Base-by-base conservation (phyloP, 2,329 filamentous ascomycete species). In the Fusarium sp. region DNA sequence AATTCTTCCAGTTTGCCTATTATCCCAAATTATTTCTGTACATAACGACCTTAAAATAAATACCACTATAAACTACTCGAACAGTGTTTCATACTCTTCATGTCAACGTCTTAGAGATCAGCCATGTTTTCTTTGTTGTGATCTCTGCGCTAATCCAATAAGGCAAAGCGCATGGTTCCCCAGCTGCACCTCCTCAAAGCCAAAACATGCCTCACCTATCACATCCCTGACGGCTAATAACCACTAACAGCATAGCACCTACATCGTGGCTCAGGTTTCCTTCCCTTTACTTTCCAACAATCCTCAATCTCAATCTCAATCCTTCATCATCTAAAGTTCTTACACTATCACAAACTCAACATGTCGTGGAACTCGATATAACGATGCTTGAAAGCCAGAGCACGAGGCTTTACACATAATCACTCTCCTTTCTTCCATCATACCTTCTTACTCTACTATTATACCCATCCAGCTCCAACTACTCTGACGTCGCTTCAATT, bases 191-290 rank as follows among this genome's bases (percentile, higher is more conserved):
- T 30, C 47, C 45, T 30, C 47, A 40, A 37, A 47, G 11, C 54
- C 49, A 52, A 50, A 32, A 32, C 26, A 37, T 44, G 30, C 40
- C 35, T 58, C 35, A n/a, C 52, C 65, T 57, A 68, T 66, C 56
- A 68, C 48, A 53, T 51, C 33, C 51, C 24, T 41, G 51, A 53
- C 47, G 46, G 28, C 51, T 66, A 19, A 37, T 37, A n/a, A 19
- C 35, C 35, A 37, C 35, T 37, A 37, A 37, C 17, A n/a, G 35
- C 28, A 30, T 6, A 30, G 28, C 28, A 30, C 28, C 28, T n/a
- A 62, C 61, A 52, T 62, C 61, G 65, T 69, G 56, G 43, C 61
- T 58, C 48, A 43, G 52, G 55, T 20, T 44, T 37, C 35, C 32
- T 47, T 51, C 32, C 24, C 24, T 52, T 45, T 20, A 40, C 57